Evolutionary conservation across 2,329 filamentous ascomycete genomes (phyloP), one percentile per base, ranked within the genome.

Genomic region (Alternaria arborescens): DNA sequence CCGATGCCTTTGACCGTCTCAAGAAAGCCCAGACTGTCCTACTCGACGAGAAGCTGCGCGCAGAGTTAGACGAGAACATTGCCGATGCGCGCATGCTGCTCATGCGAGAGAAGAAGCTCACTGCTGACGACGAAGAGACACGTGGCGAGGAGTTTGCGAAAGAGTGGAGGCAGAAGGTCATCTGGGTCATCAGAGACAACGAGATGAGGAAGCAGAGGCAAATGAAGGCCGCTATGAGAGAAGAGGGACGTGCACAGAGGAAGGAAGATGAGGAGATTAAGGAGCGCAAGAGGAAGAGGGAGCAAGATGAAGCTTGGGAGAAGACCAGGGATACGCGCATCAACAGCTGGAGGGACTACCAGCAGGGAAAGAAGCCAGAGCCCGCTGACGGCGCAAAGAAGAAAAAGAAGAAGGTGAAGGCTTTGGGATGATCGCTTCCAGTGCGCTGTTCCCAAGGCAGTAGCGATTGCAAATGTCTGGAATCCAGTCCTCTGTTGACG

Each of bases 241-340:
- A 99, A 79, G 94, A 99, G 79, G 95, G 95, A 7, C 86, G 95
- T 55, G 90, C 95, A 82, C 89, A 96, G 85, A 88, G 89, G 75
- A 91, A 91, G 77, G 89, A 89, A 72, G 95, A 99, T 22, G 91
- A 93, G 70, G 94, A 97, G 81, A 63, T 91, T 10, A 93, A 94
- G 36, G 82, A 82, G 71, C 72, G 82, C 58, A 84, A 84, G 78
- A 68, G 82, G 59, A 84, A 84, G 86, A 86, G 95, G 61, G 93
- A 98, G 76, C 92, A 95, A 78, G 93, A 98, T 68, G 89, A 95
- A 81, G 91, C 94, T 65, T 99, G 95, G 95, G 95, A 99, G 83
- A 89, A 92, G 74, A 97, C 91, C 26, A 84, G 95, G 47, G 95
- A 99, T 62, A 87, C 93, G 81, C 87, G 95, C 67, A 98, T 99